phyloP scores from a whole-genome alignment of 192 early-diverging fungal species.

The Entomortierella beljakovae region DNA sequence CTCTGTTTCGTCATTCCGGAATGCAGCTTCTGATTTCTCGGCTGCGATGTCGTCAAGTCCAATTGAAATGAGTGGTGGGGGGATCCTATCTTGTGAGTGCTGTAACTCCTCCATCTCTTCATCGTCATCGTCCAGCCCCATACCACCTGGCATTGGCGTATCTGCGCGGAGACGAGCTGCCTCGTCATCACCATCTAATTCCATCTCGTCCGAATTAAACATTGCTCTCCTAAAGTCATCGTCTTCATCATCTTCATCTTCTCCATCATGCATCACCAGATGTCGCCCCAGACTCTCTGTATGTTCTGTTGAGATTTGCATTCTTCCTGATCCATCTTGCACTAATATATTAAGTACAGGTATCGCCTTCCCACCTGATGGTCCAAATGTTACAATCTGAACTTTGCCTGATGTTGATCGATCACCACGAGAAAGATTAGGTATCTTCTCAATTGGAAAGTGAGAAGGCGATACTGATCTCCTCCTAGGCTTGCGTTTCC shows the following conservation, averaged over 20 bases:
- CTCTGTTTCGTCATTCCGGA: neutral
- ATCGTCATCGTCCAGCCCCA: conserved; percentile 47
- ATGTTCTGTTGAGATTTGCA: neutral
- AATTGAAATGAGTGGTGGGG: conserved; percentile 25
- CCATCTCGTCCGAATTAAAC: conserved; percentile 54
- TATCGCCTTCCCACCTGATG: neutral
- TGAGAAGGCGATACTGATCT: conserved; percentile 39
- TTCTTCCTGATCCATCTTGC: conserved; percentile 34
- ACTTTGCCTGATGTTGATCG: conserved; percentile 25
- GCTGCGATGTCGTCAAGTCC: conserved; percentile 28
- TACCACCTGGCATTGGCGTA: conserved; percentile 52
- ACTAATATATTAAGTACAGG: conserved; percentile 29
- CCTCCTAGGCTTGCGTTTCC: conserved; percentile 38
- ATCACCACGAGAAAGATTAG: conserved; percentile 25
- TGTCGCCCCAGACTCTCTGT: conserved; percentile 16
- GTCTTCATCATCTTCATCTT: conserved; percentile 48
- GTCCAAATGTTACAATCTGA: conserved; percentile 23
- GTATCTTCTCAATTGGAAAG: conserved; percentile 42
- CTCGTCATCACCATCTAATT: conserved; percentile 50
- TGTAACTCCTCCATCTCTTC: conserved; percentile 44
- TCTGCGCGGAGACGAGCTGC: conserved; percentile 44
- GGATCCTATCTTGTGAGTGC: conserved; percentile 43
- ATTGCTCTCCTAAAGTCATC: conserved; percentile 49
- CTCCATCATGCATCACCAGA: conserved; percentile 48
- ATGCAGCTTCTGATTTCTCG: neutral